Evolutionary conservation across 345 rosid species (phyloP).

Genomic region (Eucalyptus regnans): DNA sequence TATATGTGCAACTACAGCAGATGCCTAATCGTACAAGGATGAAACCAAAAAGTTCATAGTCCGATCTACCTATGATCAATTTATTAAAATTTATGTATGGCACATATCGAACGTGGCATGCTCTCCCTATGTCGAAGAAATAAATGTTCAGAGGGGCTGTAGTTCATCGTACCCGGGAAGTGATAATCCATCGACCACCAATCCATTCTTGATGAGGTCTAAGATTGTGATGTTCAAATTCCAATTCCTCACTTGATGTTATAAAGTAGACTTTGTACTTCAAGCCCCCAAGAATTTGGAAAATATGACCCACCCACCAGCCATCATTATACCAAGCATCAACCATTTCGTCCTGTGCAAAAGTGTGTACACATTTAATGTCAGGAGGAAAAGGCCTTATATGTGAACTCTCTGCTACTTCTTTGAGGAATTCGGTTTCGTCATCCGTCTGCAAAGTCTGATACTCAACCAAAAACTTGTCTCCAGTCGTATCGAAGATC

Average conservation of each 20-base stretch:
- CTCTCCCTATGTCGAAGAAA: background rate
- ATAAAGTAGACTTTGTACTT: conserved; percentile 26
- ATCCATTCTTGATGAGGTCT: conserved; percentile 46
- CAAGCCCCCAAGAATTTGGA: background rate
- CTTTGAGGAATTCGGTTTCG: conserved; percentile 16
- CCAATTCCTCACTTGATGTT: conserved; percentile 14
- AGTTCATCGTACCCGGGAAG: conserved; percentile 10
- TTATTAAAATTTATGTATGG: background rate
- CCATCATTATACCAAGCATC: conserved; percentile 55
- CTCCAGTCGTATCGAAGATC: background rate
- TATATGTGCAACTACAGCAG: background rate
- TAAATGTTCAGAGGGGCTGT: background rate
- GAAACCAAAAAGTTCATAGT: background rate
- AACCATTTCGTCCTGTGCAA: conserved; percentile 1
- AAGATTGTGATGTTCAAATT: conserved; percentile 20
- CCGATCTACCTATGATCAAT: background rate
- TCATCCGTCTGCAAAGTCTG: conserved; percentile 17
- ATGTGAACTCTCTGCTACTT: conserved; percentile 12
- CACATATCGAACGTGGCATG: background rate
- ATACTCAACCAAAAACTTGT: conserved; percentile 14
- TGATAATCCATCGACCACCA: conserved; percentile 16
- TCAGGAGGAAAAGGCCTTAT: conserved; percentile 29
- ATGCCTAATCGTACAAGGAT: background rate
- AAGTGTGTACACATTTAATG: background rate
- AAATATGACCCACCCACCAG: conserved; percentile 35